Evolutionary conservation across 108 stramenopile genomes (phyloP), one percentile per base, ranked within the genome.

Genomic region (Stephanodiscus minutulus): DNA sequence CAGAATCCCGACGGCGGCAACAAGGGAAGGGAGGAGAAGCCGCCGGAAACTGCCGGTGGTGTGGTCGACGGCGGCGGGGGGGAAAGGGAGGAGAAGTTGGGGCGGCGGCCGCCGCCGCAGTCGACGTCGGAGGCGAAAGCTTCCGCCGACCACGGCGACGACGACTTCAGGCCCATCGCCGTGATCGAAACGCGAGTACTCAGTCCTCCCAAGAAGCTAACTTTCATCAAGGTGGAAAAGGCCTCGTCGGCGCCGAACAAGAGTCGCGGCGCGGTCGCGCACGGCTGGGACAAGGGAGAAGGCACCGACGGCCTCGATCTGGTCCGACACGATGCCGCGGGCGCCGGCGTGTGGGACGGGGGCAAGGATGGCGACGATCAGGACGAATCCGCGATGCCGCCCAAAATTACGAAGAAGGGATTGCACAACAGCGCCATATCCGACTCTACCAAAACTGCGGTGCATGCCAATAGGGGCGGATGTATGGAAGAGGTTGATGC

Each of bases 211-310:
- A 39, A 31, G 29, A 48, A 35, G 25, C 31, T 64, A 9, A 50
- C 47, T 25, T 64, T 64, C 20, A 21, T 64, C 47, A 64, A 49
- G 64, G 64, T 64, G 5, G 44, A 64, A 4, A 22, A 44, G 24
- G 5, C 27, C 0, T 36, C n/a, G n/a, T n/a, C n/a, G n/a, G n/a
- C n/a, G n/a, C n/a, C 33, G 11, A 50, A 48, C 4, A 74, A 66
- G 55, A 62, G 64, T 50, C 61, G 61, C 8, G 39, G 33, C 21
- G 72, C 61, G 46, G 33, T 29, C 27, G 68, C 68, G 74, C 66
- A 76, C 7, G 64, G 61, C 57, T 69, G 75, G 75, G 68, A 76
- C 64, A 61, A 61, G 48, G 52, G 56, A 20, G 53, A 69, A 56
- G 50, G 52, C 13, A 44, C 37, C 12, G 56, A 44, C 24, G 56